Evolutionary conservation across 306 rosid genomes (phyloP).

Genomic region (Prunus persica): DNA sequence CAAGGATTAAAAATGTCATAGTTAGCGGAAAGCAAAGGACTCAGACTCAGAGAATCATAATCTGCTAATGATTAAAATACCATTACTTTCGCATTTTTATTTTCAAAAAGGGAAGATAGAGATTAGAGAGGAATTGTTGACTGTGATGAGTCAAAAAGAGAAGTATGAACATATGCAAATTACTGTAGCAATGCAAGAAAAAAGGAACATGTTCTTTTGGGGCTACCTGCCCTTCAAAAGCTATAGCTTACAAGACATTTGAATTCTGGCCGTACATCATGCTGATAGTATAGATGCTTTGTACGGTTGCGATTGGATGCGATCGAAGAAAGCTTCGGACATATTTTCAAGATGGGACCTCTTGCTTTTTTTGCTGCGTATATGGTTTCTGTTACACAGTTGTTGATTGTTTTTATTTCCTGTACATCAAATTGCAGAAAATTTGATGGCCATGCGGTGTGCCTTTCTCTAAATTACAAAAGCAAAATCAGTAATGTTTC

Average conservation of each 20-base stretch:
- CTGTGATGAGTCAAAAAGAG: slow-evolving; percentile 15
- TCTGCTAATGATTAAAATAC: slow-evolving; percentile 30
- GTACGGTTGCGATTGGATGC: slow-evolving; percentile 14
- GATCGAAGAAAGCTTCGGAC: not conserved
- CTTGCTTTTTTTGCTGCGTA: not conserved
- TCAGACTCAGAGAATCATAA: slow-evolving; percentile 27
- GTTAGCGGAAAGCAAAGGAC: slow-evolving; percentile 45
- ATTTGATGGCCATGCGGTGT: too few relatives aligned
- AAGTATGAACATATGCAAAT: not conserved
- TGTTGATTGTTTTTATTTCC: not conserved
- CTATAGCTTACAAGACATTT: not conserved
- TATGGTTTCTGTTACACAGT: not conserved
- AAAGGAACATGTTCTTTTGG: slow-evolving; percentile 25
- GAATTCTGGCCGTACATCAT: not conserved
- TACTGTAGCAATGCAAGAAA: not conserved
- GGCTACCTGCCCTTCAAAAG: slow-evolving; percentile 4
- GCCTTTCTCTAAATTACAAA: too few relatives aligned
- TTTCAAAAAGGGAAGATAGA: not conserved
- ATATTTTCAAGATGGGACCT: not conserved
- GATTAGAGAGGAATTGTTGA: slow-evolving; percentile 23
- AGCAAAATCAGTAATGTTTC: too few relatives aligned
- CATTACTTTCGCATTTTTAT: not conserved
- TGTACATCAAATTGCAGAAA: not conserved
- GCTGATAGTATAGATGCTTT: slow-evolving; percentile 1
- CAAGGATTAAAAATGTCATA: slow-evolving; percentile 44